These are phyloP conservation scores for Podaxis rugospora DNA, from an alignment of 768 basidiomycete species.

Conservation along the genomic window DNA sequence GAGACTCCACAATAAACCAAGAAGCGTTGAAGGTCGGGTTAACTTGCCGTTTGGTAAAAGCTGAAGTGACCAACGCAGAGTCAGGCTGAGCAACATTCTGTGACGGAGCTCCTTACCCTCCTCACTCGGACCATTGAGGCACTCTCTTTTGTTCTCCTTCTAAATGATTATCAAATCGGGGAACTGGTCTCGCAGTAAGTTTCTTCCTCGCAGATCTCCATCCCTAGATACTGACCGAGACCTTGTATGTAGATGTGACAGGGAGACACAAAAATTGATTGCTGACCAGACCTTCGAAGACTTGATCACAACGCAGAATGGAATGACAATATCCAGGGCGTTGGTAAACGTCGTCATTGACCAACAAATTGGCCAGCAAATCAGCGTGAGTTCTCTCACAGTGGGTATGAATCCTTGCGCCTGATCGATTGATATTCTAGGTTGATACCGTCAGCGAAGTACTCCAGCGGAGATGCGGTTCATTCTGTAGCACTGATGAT, in stretches of 20 bases:
- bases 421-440: slow-evolving; percentile 34
- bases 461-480: slow-evolving; percentile 90
- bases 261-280: slow-evolving; percentile 66
- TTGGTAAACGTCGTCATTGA: slow-evolving; percentile 96
- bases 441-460: slow-evolving; percentile 97
- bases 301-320: slow-evolving; percentile 79
- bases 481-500: slow-evolving; percentile 97
- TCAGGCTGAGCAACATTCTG: slow-evolving; percentile 79
- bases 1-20: slow-evolving; percentile 61
- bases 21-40: slow-evolving; percentile 81
- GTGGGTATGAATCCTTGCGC: neutral
- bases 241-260: slow-evolving; percentile 53
- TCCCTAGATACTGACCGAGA: slow-evolving; percentile 6
- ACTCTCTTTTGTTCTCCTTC: slow-evolving; percentile 85
- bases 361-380: slow-evolving; percentile 96
- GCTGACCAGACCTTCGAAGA: slow-evolving; percentile 77
- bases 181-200: slow-evolving; percentile 80
- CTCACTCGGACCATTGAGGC: slow-evolving; percentile 89
- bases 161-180: slow-evolving; percentile 87
- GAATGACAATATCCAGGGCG: slow-evolving; percentile 82
- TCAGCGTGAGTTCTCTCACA: slow-evolving; percentile 58
- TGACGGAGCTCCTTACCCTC: slow-evolving; percentile 70
- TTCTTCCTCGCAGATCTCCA: neutral
- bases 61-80: slow-evolving; percentile 1
- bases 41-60: neutral